Base-by-base conservation (phyloP, 2,329 filamentous ascomycete genomes). In the Periconia sp. region DNA sequence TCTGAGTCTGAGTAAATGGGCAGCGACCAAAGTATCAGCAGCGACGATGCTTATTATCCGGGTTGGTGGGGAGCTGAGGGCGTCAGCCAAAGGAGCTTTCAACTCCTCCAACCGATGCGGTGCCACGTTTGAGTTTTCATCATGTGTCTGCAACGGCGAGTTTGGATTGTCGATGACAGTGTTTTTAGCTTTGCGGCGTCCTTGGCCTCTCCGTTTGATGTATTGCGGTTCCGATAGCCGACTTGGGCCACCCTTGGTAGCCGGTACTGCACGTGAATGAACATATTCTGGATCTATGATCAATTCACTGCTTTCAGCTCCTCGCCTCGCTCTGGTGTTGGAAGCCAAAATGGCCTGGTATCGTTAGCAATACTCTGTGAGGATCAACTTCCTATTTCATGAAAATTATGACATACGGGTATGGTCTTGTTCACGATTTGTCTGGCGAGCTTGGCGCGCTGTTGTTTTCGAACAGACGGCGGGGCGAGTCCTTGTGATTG, bases 391-490 rank as follows among this genome's bases (percentile, higher is more conserved):
- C n/a, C n/a, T n/a, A n/a, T n/a, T n/a, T n/a, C n/a, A n/a, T n/a
- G n/a, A n/a, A n/a, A n/a, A n/a, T n/a, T n/a, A n/a, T n/a, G n/a
- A n/a, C n/a, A n/a, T n/a, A n/a, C n/a, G n/a, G 85, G 85, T 11
- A 88, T 80, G n/a, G 78, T 75, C 61, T 81, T 82, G 68, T 86
- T 85, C 54, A 86, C 69, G 2, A 84, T 85, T 9, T 80, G 75
- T 49, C 80, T 81, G 30, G 83, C 83, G 52, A 77, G 75, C 60
- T 85, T 85, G 1, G 80, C 77, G 14, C 81, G 76, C 1, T 65
- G 57, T 18, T 74, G 69, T 61, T 74, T 74, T 46, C 73, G 64
- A 30, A 72, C 54, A 1, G 70, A 57, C 15, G 71, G 73, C 7
- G 72, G 72, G n/a, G 70, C 67, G n/a, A 74, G 64, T 35, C 70